phyloP scores from a whole-genome alignment of 306 rosid genomes.

The Leucaena leucocephala region DNA sequence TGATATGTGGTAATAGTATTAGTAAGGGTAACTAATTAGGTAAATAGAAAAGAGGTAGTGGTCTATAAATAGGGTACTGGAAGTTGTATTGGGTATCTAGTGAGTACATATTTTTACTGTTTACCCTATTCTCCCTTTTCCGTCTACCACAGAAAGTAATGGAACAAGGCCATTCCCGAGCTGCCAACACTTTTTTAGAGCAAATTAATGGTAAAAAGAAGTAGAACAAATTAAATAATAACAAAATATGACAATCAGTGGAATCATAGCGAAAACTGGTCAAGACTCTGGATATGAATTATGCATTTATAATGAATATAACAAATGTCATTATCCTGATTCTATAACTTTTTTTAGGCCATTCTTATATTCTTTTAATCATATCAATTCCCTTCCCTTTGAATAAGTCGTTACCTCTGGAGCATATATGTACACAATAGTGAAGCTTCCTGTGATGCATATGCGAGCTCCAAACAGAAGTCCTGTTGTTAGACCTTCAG shows the following conservation, averaged over 20 bases:
- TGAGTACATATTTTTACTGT: too few species aligned
- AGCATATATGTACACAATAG: conserved; percentile 86
- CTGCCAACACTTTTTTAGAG: background rate
- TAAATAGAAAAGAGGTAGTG: too few species aligned
- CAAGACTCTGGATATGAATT: background rate
- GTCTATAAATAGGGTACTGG: too few species aligned
- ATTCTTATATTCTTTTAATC: background rate
- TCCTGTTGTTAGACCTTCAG: conserved; percentile 64
- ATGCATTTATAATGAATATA: background rate
- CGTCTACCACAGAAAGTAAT: background rate
- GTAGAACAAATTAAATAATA: background rate
- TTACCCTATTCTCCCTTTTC: too few species aligned
- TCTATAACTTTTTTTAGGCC: background rate
- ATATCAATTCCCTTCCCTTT: conserved; percentile 26
- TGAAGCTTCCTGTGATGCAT: conserved; percentile 88
- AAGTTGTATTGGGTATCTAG: too few species aligned
- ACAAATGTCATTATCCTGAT: background rate
- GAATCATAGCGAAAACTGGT: background rate
- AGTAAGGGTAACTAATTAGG: too few species aligned
- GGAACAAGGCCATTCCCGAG: background rate
- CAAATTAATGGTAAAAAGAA: background rate
- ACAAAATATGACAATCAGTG: background rate
- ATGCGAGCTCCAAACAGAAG: conserved; percentile 96
- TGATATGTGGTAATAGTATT: too few species aligned
- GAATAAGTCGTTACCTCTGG: conserved; percentile 74